Evolutionary conservation across 73 alveolate species (phyloP).

Genomic region (Blepharisma japonicum): DNA sequence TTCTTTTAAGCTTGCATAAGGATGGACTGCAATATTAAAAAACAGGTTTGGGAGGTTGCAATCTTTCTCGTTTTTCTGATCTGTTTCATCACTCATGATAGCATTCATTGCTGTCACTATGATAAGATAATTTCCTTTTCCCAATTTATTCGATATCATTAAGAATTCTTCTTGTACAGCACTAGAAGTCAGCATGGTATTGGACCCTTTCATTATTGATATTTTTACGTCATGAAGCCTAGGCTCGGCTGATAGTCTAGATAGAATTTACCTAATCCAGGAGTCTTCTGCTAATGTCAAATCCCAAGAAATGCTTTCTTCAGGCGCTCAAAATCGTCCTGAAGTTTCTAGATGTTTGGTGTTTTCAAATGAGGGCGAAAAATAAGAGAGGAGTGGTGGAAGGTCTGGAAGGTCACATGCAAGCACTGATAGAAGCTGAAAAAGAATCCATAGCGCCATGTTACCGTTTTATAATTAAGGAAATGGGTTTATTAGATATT

Average conservation of each 20-base stretch:
- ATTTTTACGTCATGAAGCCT: neutral
- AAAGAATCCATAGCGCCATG: constrained; percentile 12
- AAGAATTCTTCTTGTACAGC: neutral
- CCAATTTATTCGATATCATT: neutral
- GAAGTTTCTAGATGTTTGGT: neutral
- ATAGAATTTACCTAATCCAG: neutral
- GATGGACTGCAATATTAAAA: constrained; percentile 10
- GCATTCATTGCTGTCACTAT: neutral
- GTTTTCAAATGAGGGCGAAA: neutral
- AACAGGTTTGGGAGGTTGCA: neutral
- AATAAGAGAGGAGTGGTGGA: constrained; percentile 1
- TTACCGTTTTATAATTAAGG: no score
- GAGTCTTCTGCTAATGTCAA: neutral
- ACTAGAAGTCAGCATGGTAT: neutral
- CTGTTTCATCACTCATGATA: neutral
- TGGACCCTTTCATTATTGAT: neutral
- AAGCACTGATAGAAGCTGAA: neutral
- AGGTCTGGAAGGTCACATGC: constrained; percentile 7
- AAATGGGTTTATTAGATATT: no score
- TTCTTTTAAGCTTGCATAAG: neutral
- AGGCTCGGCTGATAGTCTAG: neutral
- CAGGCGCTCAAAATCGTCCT: neutral
- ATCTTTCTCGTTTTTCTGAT: neutral
- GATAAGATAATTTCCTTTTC: neutral
- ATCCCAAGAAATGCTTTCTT: neutral